Base-by-base conservation (phyloP, 164 flowering plant genomes). In the Berberis thunbergii region DNA sequence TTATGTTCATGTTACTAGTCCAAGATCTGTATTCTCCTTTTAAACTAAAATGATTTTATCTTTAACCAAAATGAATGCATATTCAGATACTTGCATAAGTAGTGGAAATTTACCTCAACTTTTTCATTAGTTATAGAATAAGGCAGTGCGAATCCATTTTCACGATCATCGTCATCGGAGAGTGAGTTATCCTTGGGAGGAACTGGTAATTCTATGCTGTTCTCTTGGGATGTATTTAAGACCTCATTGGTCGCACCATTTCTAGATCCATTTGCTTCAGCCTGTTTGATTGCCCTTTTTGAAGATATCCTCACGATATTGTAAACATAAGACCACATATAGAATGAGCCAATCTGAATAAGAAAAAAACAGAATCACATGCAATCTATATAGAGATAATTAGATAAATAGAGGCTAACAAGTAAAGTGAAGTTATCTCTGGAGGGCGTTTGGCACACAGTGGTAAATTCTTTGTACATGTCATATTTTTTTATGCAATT, bases 291-390 rank as follows among this genome's bases (percentile, higher is more conserved):
- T 43, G 58, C 61, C 4, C 13, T 60, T 46, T 40, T 69, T 57
- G 85, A 70, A 53, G 70, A 86, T 44, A 79, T 12, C 48, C 89
- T 69, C 64, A 89, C 69, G 6, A 89, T 71, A 57, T 79, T 78
- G 74, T 80, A 89, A n/a, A 81, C 87, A 61, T 81, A 85, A 38
- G 87, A 74, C 96, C 96, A 89, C 63, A 87, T 60, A 65, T 70
- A 85, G 59, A 89, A 57, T 43, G 93, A 84, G 41, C 93, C 93
- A 1, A 85, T 63, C 96, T 86, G 81, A 61, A 74, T 61, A 70
- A 12, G 26, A 6, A 41, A 7, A 52, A 52, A 4, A 7, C n/a
- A 7, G 8, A 7, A 52, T 11, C 9, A 12, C 10, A 11, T 6
- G 4, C 49, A 4, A 4, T 8, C 49, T 26, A 26, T 26, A 26